These are phyloP conservation scores for Mycena sanguinolenta DNA, from an alignment of 768 basidiomycete species.

Conservation along the genomic window DNA sequence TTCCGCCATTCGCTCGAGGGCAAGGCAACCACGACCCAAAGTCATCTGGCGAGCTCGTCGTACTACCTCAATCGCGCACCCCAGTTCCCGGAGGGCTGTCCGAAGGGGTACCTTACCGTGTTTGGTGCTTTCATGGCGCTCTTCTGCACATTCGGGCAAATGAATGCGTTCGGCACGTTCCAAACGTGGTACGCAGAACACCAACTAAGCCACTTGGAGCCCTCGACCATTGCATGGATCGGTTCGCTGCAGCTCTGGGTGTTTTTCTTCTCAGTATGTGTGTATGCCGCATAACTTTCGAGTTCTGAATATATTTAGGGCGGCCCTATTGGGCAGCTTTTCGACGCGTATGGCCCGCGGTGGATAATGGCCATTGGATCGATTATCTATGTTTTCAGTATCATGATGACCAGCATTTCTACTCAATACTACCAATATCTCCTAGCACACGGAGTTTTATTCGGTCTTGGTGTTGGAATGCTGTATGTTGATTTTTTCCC, in stretches of 20 bases:
- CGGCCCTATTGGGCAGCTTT: conserved; percentile 69
- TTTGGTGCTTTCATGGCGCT: conserved; percentile 76
- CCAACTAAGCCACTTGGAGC: conserved; percentile 63
- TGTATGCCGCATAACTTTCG: background rate
- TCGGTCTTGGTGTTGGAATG: conserved; percentile 75
- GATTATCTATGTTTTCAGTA: conserved; percentile 60
- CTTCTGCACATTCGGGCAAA: conserved; percentile 79
- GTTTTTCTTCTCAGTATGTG: conserved; percentile 76
- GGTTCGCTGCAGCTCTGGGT: conserved; percentile 77
- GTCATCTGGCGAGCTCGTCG: conserved; percentile 32
- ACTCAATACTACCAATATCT: conserved; percentile 72
- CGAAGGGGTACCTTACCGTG: conserved; percentile 62
- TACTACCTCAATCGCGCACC: conserved; percentile 28
- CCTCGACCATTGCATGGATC: conserved; percentile 78
- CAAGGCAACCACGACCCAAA: conserved; percentile 34
- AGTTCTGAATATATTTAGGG: conserved; percentile 56
- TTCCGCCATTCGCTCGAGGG: conserved; percentile 34
- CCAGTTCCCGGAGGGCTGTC: conserved; percentile 47
- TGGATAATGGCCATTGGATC: conserved; percentile 67
- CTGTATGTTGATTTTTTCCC: conserved; percentile 57
- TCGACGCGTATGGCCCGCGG: conserved; percentile 72
- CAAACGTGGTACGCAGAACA: conserved; percentile 76
- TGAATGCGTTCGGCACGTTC: conserved; percentile 81
- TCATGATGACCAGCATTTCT: conserved; percentile 73
- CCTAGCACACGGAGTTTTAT: conserved; percentile 72